phyloP scores from a whole-genome alignment of 306 rosid species.

The Trifolium repens region DNA sequence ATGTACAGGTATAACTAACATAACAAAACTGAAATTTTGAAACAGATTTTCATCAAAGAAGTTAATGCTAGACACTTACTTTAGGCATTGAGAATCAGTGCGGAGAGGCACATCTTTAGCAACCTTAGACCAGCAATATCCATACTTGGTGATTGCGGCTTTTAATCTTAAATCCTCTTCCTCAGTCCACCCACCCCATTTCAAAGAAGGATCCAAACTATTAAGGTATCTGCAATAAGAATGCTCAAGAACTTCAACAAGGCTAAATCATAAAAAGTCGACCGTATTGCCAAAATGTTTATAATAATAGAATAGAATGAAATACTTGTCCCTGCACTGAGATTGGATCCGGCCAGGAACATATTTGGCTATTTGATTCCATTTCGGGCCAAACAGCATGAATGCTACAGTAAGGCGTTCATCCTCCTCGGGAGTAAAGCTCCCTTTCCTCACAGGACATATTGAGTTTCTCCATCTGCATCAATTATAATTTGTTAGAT shows the following conservation, averaged over 20 bases:
- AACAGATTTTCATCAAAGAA: neutral
- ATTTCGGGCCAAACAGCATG: constrained; percentile 85
- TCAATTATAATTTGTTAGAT: constrained; percentile 28
- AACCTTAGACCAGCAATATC: constrained; percentile 92
- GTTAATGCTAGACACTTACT: constrained; percentile 52
- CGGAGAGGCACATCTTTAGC: constrained; percentile 82
- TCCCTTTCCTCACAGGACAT: constrained; percentile 75
- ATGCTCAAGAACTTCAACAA: constrained; percentile 39
- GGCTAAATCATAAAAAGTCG: constrained; percentile 30
- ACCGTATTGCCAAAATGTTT: neutral
- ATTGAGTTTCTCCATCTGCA: constrained; percentile 88
- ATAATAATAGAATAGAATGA: constrained; percentile 1
- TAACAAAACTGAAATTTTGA: neutral
- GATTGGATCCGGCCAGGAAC: constrained; percentile 89
- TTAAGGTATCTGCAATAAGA: constrained; percentile 74
- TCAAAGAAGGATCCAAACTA: constrained; percentile 82
- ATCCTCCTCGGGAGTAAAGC: constrained; percentile 78
- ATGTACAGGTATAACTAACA: neutral
- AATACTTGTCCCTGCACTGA: constrained; percentile 95
- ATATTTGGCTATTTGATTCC: constrained; percentile 84
- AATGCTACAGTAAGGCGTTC: constrained; percentile 75
- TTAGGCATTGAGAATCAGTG: constrained; percentile 89
- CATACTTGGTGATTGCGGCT: constrained; percentile 70
- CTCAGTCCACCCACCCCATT: constrained; percentile 73
- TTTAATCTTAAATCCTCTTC: constrained; percentile 84